Base-by-base conservation (phyloP, 1,139 yeast genomes). In the Candida mesenterica region DNA sequence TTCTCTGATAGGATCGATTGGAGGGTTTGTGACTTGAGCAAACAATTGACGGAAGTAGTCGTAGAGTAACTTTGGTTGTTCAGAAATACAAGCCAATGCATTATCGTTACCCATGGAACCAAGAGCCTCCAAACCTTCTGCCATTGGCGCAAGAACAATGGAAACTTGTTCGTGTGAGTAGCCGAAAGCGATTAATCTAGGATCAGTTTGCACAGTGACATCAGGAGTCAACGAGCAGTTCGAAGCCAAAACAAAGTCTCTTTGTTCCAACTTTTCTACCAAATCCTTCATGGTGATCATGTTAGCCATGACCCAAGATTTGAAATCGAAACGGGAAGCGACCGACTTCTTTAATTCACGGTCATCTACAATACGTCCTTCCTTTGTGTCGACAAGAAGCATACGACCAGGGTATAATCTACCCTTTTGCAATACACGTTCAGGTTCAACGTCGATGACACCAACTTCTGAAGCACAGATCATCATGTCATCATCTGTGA, bases 101-200 rank as follows among this genome's bases (percentile, higher is more conserved):
- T 92, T 82, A 58, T 92, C 98, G 58, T 90, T 90, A 74, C 98
- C 98, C 98, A 92, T 92, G 10, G 97, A 89, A 19, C 98, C 97
- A 40, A 92, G 74, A 4, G 97, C 90, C 66, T 92, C 98, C 56
- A 89, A 89, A 43, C 92, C 96, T 50, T 79, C 85, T 29, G 95
- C 97, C 98, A 92, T 92, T 46, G 97, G 97, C 5, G 87, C 95
- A 50, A 92, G 71, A 30, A 92, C 69, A 42, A 87, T 62, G 29
- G 88, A 77, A 43, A 90, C 74, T 65, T 92, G 97, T 66, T 92
- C 98, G 53, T 82, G 83, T 14, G 96, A 84, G 71, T 88, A 92
- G 36, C 96, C 97, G 56, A 86, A 85, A 2, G 97, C 94, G 41
- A 79, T 68, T 43, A 92, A 71, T 49, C 95, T 75, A 31, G 95